These are phyloP conservation scores for Magnusiomyces magnusii DNA, from an alignment of 1,139 yeast species.

Conservation along the genomic window DNA sequence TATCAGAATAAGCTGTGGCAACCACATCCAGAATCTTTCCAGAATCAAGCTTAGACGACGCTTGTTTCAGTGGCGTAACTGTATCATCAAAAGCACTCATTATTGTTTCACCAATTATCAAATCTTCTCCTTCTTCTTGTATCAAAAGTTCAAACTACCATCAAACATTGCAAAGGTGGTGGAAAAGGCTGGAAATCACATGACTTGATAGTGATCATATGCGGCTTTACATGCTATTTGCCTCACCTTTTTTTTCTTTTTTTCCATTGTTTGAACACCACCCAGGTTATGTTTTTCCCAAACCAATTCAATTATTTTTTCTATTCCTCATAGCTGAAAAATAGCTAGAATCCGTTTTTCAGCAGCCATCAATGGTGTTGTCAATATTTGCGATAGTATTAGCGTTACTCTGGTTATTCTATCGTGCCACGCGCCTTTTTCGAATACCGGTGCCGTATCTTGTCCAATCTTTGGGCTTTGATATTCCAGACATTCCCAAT, in stretches of 20 bases:
- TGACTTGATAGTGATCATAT: background rate
- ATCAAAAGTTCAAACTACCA: too few relatives aligned
- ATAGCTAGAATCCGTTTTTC: too few relatives aligned
- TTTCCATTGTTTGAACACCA: background rate
- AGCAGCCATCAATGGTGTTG: constrained; percentile 7
- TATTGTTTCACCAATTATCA: too few relatives aligned
- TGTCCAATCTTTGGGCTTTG: constrained; percentile 44
- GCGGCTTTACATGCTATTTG: background rate
- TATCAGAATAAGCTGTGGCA: constrained; percentile 30
- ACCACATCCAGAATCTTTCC: constrained; percentile 29
- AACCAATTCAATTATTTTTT: background rate
- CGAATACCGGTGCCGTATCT: constrained; percentile 45
- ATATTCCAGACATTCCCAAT: constrained; percentile 50
- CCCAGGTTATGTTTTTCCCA: background rate
- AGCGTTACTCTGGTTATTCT: constrained; percentile 45
- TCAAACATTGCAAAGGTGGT: too few relatives aligned
- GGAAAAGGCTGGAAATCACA: too few relatives aligned
- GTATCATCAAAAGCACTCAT: background rate
- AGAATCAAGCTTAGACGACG: constrained; percentile 11
- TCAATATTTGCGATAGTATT: constrained; percentile 24
- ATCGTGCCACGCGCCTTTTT: constrained; percentile 39
- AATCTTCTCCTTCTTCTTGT: too few relatives aligned
- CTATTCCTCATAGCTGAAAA: too few relatives aligned
- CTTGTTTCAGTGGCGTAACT: constrained; percentile 15
- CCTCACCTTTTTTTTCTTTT: background rate